phyloP scores from a whole-genome alignment of 2,329 filamentous ascomycete genomes.

The Biscogniauxia marginata region DNA sequence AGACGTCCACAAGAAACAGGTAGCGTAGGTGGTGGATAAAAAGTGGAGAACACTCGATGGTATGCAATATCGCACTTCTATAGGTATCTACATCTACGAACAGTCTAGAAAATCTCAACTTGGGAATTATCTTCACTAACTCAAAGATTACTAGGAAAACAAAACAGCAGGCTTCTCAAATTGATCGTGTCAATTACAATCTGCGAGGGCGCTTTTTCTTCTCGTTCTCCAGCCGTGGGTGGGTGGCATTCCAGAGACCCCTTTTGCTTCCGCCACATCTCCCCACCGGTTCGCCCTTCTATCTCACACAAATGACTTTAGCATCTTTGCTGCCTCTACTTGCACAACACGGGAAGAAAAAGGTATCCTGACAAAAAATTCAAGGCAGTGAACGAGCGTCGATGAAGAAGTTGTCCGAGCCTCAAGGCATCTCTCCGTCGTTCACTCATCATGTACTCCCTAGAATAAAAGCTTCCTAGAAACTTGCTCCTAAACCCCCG shows the following conservation, averaged over 20 bases:
- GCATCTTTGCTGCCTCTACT: background rate
- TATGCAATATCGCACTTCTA: too few species aligned
- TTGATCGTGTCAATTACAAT: background rate
- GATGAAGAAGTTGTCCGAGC: background rate
- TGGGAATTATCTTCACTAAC: background rate
- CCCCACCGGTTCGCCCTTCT: background rate
- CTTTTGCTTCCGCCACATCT: background rate
- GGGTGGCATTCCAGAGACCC: too few species aligned
- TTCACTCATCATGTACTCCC: background rate
- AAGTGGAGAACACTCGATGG: too few species aligned
- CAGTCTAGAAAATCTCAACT: background rate
- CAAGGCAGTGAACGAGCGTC: background rate
- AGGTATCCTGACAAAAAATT: conserved; percentile 14
- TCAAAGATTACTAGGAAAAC: too few species aligned
- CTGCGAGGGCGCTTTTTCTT: background rate
- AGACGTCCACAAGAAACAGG: too few species aligned
- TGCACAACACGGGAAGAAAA: background rate
- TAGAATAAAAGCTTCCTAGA: background rate
- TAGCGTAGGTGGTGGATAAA: too few species aligned
- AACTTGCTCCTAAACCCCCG: background rate
- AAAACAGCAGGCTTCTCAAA: too few species aligned
- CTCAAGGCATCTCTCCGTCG: background rate
- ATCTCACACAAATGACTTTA: background rate
- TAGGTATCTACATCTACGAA: too few species aligned
- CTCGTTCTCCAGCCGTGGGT: background rate